These are phyloP conservation scores for Lathyrus sativus DNA, from an alignment of 306 rosid genomes.

Conservation along the genomic window DNA sequence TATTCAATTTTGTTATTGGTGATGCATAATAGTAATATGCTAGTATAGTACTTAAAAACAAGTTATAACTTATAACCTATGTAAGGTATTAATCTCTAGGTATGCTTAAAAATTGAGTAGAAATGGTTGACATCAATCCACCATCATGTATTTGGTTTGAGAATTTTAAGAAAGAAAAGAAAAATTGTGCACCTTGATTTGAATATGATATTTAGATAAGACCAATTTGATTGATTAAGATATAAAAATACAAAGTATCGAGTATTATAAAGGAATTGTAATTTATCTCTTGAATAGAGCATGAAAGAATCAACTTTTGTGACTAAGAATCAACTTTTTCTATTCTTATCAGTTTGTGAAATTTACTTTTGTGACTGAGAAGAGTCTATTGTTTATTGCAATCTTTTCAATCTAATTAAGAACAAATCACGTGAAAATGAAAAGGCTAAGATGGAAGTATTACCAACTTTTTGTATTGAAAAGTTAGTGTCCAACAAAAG, in stretches of 20 bases:
- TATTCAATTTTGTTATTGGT: slow-evolving; percentile 13
- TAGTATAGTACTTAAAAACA: neutral
- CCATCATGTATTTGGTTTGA: slow-evolving; percentile 1
- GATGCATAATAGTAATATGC: neutral
- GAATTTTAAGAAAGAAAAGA: neutral
- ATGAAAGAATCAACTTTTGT: slow-evolving; percentile 25
- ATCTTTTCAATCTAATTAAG: slow-evolving; percentile 1
- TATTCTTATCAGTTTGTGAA: slow-evolving; percentile 1
- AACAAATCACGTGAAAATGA: slow-evolving; percentile 23
- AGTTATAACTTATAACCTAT: neutral
- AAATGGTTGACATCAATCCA: neutral
- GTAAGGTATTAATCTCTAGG: neutral
- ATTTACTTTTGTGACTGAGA: slow-evolving; percentile 19
- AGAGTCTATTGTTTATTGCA: slow-evolving; percentile 26
- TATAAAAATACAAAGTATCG: slow-evolving; percentile 4
- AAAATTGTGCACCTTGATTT: slow-evolving; percentile 5
- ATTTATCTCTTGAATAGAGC: slow-evolving; percentile 5
- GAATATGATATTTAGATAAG: slow-evolving; percentile 4
- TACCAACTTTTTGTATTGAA: neutral
- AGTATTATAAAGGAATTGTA: slow-evolving; percentile 9
- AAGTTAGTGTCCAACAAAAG: neutral
- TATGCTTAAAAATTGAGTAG: slow-evolving; percentile 21
- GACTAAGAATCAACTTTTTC: neutral
- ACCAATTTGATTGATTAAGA: slow-evolving; percentile 11
- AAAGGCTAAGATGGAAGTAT: slow-evolving; percentile 8